Evolutionary conservation across 495 filamentous ascomycete species (phyloP).

Genomic region (Niebla homalea): DNA sequence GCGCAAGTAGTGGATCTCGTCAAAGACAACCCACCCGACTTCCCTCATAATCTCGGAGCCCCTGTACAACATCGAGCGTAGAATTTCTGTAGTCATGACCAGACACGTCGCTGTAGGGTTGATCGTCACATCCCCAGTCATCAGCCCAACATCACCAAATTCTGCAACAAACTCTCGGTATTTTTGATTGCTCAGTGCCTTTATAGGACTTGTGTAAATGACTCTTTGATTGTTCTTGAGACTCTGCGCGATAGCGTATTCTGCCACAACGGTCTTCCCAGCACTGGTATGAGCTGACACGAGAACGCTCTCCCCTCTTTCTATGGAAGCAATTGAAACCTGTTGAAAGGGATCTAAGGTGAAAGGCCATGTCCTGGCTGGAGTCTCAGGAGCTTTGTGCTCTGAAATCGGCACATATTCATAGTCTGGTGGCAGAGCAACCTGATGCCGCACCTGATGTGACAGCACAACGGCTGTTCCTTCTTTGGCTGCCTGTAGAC

Average conservation of each 20-base stretch:
- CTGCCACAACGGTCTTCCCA: slow-evolving; percentile 94
- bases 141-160: slow-evolving; percentile 92
- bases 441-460: slow-evolving; percentile 97
- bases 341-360: slow-evolving; percentile 94
- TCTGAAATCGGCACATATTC: slow-evolving; percentile 84
- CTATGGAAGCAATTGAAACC: slow-evolving; percentile 81
- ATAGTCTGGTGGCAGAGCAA: slow-evolving; percentile 85
- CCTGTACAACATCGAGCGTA: slow-evolving; percentile 94
- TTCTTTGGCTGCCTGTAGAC: slow-evolving; percentile 60
- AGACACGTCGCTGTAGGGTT: slow-evolving; percentile 96
- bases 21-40: slow-evolving; percentile 93
- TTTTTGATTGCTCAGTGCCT: slow-evolving; percentile 96
- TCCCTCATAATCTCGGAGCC: slow-evolving; percentile 99
- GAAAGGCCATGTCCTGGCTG: slow-evolving; percentile 74
- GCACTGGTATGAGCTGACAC: slow-evolving; percentile 97
- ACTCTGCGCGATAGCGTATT: slow-evolving; percentile 96
- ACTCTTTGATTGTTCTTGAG: slow-evolving; percentile 94
- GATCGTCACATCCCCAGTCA: slow-evolving; percentile 98
- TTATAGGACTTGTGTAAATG: slow-evolving; percentile 98
- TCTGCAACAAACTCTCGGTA: slow-evolving; percentile 91
- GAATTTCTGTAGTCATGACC: slow-evolving; percentile 99
- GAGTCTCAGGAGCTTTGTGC: slow-evolving; percentile 73
- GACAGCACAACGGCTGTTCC: slow-evolving; percentile 61
- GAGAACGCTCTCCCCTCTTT: slow-evolving; percentile 87
- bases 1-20: slow-evolving; percentile 97